Evolutionary conservation across 352 stramenopile species (phyloP), one percentile per base, ranked within the genome.

Genomic region (Phytophthora kernoviae): DNA sequence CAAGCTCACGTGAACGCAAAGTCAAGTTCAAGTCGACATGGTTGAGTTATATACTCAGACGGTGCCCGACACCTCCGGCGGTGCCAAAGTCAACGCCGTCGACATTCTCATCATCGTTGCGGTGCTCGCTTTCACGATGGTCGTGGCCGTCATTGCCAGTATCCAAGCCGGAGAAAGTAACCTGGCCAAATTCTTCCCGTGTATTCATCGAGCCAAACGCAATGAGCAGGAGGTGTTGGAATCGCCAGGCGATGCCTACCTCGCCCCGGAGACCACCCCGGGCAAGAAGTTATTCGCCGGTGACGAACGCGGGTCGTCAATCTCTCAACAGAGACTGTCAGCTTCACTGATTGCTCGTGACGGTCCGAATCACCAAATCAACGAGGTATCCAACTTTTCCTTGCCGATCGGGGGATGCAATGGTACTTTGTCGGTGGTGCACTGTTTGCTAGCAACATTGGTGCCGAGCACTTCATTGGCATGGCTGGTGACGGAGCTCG

Each of bases 361-460:
- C 27, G 65, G 65, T n/a, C 62, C 55, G 0, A 33, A 55, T 14
- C 42, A 70, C 17, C 50, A 73, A 60, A 27, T 65, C 14, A 63
- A 81, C 40, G 57, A 72, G 1, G 61, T 82, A 41, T 69, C 63
- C 53, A 85, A 79, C 65, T 90, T 87, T 90, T 88, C 55, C 50
- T 90, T 5, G 80, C 80, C 1, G 80, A 90, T 43, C 74, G 77
- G 7, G 73, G 78, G 45, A 87, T 88, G 78, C 70, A 85, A 67
- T 87, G 80, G 77, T 87, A 84, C 48, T 75, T 85, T 33, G 75
- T 87, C 5, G 77, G 77, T 17, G 77, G 77, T 34, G 75, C 78
- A 24, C 49, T 88, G 4, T 90, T 88, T 49, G 79, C 79, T 12
- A 84, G 69, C 44, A 88, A 90, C 64, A 87, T 90, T 59, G 81